Conservation (phyloP, 2,329 filamentous ascomycete species). For the Diaporthe sp. region DNA sequence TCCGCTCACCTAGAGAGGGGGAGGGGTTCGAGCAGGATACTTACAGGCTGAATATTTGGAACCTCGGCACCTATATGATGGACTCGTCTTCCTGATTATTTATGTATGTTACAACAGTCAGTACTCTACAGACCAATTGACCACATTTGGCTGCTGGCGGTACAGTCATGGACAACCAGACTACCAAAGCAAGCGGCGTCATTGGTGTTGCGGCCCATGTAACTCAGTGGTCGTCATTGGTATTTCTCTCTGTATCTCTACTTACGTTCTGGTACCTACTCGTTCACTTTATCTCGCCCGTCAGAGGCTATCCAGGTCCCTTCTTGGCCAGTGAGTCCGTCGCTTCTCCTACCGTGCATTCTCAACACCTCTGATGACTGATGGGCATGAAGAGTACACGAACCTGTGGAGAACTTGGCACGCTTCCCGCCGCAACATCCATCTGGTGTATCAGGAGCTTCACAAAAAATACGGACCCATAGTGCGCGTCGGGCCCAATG, state of each 20-base stretch:
- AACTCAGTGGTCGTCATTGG: conserved; percentile 2
- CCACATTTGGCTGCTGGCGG: background rate
- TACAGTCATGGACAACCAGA: conserved; percentile 10
- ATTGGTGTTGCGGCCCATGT: background rate
- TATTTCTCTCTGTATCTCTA: background rate
- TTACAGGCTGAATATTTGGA: background rate
- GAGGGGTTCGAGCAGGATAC: background rate
- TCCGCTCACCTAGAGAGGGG: background rate
- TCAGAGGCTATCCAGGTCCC: conserved; percentile 18
- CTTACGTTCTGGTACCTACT: background rate
- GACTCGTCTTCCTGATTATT: background rate
- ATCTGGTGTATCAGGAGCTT: conserved; percentile 33
- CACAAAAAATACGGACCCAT: conserved; percentile 16
- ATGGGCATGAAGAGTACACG: conserved; percentile 9
- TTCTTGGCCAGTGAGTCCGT: conserved; percentile 16
- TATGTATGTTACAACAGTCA: background rate
- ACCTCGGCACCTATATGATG: too few species aligned
- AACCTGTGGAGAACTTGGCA: conserved; percentile 16
- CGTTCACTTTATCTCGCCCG: background rate
- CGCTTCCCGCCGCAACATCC: conserved; percentile 5
- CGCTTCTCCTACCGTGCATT: background rate
- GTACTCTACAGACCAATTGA: background rate
- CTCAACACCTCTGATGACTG: background rate
- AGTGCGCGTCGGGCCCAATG: conserved; percentile 27
- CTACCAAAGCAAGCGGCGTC: background rate